Evolutionary conservation across 805 yeast species (phyloP).

Genomic region (Cyberlindnera japonica): DNA sequence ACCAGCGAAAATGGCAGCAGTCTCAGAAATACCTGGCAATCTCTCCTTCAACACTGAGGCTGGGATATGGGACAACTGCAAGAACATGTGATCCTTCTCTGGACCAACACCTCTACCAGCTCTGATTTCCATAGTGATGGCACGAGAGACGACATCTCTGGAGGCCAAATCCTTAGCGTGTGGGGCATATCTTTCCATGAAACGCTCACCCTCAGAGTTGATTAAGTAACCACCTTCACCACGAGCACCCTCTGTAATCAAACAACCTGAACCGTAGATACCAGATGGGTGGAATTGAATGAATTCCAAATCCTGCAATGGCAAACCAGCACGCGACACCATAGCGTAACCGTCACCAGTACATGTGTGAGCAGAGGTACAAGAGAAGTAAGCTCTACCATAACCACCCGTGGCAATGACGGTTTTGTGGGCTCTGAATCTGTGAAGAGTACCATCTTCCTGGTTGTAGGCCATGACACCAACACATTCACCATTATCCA

Average conservation of each 20-base stretch:
- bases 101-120: constrained; percentile 99
- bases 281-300: constrained; percentile 99
- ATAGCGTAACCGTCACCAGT: constrained; percentile 99
- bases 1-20: constrained; percentile 98
- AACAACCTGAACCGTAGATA: constrained; percentile 97
- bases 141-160: constrained; percentile 97
- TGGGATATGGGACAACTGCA: constrained; percentile 93
- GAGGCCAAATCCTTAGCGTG: constrained; percentile 97
- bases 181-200: constrained; percentile 99
- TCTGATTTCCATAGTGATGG: constrained; percentile 97
- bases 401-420: constrained; percentile 98
- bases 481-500: constrained; percentile 93
- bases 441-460: constrained; percentile 97
- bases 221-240: constrained; percentile 99
- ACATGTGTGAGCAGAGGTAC: constrained; percentile 99
- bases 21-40: constrained; percentile 98
- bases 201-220: constrained; percentile 97
- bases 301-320: constrained; percentile 94
- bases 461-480: constrained; percentile 98
- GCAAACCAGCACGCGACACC: constrained; percentile 98
- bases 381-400: constrained; percentile 97
- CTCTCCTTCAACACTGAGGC: constrained; percentile 89
- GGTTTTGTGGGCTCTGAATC: constrained; percentile 96
- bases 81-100: constrained; percentile 88
- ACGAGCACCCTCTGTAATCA: constrained; percentile 99